A percentile compares a stretch with the other conserved stretches of the same genome.
These are phyloP conservation scores for Dendrocalamus sinicus DNA, from an alignment of 176 grass and related monocot species.

Conservation along the genomic window DNA sequence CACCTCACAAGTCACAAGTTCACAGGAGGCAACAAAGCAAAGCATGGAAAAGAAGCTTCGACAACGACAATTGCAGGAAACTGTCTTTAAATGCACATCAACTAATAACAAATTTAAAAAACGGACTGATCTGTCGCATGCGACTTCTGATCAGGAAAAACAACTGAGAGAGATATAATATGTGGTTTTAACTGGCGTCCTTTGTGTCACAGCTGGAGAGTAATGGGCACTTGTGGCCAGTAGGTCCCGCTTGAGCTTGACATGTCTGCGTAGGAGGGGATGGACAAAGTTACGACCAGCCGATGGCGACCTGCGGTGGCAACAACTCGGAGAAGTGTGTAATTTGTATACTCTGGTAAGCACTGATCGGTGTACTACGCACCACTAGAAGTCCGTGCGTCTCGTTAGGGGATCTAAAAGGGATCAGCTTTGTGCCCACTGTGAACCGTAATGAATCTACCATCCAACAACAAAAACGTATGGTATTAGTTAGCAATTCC, in stretches of 20 bases:
- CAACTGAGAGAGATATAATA: background rate
- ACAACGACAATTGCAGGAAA: background rate
- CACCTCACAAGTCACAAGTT: background rate
- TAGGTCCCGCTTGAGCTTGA: background rate
- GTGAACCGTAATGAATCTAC: too few species aligned
- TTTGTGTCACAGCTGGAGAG: constrained; percentile 21
- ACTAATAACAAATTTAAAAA: background rate
- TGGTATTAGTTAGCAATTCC: too few species aligned
- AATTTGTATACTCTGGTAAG: too few species aligned
- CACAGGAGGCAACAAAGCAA: background rate
- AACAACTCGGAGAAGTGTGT: too few species aligned
- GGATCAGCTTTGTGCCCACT: too few species aligned
- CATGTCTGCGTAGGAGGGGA: background rate
- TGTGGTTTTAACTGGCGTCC: background rate
- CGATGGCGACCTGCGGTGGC: background rate
- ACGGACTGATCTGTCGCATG: background rate
- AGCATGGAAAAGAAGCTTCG: background rate
- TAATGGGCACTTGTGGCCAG: background rate
- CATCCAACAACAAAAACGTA: too few species aligned
- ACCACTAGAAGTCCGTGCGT: too few species aligned
- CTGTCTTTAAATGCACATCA: background rate
- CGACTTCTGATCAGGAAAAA: background rate
- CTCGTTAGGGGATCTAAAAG: too few species aligned
- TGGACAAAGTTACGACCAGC: background rate
- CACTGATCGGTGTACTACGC: too few species aligned